phyloP scores from a whole-genome alignment of 106 monocot species.

The Narthecium ossifragum region DNA sequence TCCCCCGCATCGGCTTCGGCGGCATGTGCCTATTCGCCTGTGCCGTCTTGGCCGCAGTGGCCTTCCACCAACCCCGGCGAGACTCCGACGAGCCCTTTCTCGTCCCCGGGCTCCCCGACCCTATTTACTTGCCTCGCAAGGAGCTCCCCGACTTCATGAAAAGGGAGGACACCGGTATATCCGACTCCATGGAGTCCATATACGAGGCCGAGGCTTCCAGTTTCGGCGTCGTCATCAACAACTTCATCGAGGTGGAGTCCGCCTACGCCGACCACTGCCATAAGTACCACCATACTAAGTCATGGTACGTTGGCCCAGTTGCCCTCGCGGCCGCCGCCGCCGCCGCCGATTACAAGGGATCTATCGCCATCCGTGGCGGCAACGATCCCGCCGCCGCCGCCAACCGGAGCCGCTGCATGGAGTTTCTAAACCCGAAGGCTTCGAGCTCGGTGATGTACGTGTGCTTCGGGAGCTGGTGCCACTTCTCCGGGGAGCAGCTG shows the following conservation, averaged over 20 bases:
- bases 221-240: conserved; percentile 5
- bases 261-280: conserved; percentile 3
- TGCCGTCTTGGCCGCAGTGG: conserved; percentile 5
- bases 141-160: conserved; percentile 13
- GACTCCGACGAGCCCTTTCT: conserved; percentile 12
- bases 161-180: not conserved
- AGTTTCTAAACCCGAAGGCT: not conserved
- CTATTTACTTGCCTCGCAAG: not conserved
- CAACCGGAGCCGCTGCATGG: not conserved
- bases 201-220: not conserved
- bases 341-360: too few relatives aligned
- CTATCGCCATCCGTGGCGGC: not conserved
- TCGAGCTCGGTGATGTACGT: conserved; percentile 3
- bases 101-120: conserved; percentile 10
- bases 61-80: not conserved
- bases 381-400: not conserved
- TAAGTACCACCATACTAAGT: not conserved
- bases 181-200: not conserved
- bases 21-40: conserved; percentile 4
- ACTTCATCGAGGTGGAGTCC: conserved; percentile 8
- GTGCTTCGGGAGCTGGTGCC: conserved; percentile 16
- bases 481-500: conserved; percentile 6
- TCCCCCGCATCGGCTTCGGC: conserved; percentile 7
- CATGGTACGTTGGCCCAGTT: conserved; percentile 12
- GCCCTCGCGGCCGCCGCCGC: not conserved